A percentile compares a stretch with the other conserved stretches of the same genome.
These are phyloP conservation scores for Lepraria neglecta DNA, from an alignment of 495 filamentous ascomycete species.

Conservation along the genomic window DNA sequence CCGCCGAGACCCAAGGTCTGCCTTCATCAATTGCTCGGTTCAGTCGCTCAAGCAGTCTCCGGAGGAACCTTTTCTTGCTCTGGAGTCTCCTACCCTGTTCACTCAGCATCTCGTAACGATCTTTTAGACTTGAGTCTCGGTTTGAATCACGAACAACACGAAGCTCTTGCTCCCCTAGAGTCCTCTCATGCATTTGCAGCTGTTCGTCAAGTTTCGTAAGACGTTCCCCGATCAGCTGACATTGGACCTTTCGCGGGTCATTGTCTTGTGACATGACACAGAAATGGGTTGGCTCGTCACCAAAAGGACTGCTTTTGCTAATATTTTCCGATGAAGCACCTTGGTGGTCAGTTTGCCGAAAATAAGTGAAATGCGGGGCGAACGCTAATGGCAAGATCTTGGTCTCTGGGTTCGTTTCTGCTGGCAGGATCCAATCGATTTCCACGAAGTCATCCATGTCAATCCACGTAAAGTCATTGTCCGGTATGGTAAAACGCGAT, in stretches of 20 bases:
- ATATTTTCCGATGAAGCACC: slow-evolving; percentile 61
- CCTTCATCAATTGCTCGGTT: slow-evolving; percentile 47
- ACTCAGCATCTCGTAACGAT: slow-evolving; percentile 60
- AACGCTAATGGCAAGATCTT: slow-evolving; percentile 88
- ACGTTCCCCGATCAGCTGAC: slow-evolving; percentile 72
- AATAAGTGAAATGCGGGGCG: slow-evolving; percentile 92
- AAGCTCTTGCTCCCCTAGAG: slow-evolving; percentile 59
- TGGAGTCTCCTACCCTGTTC: slow-evolving; percentile 63
- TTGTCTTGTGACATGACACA: slow-evolving; percentile 94
- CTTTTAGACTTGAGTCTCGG: slow-evolving; percentile 45
- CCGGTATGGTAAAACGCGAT: slow-evolving; percentile 86
- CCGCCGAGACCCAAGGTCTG: slow-evolving; percentile 29
- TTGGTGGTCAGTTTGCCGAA: slow-evolving; percentile 90
- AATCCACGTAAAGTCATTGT: slow-evolving; percentile 90
- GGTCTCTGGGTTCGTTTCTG: slow-evolving; percentile 83
- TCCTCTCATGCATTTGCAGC: slow-evolving; percentile 60
- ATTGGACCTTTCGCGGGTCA: slow-evolving; percentile 84
- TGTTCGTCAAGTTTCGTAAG: slow-evolving; percentile 72
- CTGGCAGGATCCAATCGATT: slow-evolving; percentile 89
- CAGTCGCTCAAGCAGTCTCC: slow-evolving; percentile 64
- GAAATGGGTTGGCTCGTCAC: slow-evolving; percentile 82
- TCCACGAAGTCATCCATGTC: slow-evolving; percentile 99
- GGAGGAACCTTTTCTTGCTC: slow-evolving; percentile 71
- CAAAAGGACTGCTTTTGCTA: slow-evolving; percentile 75
- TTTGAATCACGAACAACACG: slow-evolving; percentile 51